Percentiles rank a stretch among this genome's conserved stretches.
Conservation (phyloP, 164 flowering plant species). For the Litsea cubeba region DNA sequence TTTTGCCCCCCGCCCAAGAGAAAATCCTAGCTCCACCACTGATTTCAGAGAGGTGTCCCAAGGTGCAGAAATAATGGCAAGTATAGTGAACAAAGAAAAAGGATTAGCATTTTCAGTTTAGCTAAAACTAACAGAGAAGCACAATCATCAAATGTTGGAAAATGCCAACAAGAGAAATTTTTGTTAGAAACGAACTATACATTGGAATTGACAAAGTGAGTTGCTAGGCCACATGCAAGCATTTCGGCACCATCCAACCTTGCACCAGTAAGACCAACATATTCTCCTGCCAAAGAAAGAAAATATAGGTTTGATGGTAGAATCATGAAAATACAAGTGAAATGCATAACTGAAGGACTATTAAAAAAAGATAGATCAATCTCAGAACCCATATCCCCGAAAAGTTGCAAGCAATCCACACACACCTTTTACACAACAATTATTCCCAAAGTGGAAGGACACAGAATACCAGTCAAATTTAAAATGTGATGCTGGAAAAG, state of each 20-base stretch:
- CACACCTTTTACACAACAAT: too few relatives aligned
- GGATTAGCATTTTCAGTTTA: background rate
- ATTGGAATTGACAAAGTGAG: constrained; percentile 72
- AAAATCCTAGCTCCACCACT: too few relatives aligned
- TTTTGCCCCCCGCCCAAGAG: too few relatives aligned
- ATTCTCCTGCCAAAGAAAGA: constrained; percentile 59
- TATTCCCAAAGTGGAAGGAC: too few relatives aligned
- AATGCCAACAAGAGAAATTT: background rate
- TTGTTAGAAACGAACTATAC: constrained; percentile 31
- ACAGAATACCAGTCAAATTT: too few relatives aligned
- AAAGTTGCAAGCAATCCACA: too few relatives aligned
- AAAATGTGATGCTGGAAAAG: background rate
- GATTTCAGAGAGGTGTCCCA: too few relatives aligned
- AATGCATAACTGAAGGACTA: background rate
- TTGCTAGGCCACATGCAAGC: constrained; percentile 96
- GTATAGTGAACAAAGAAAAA: background rate
- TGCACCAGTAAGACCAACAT: constrained; percentile 89
- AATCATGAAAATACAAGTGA: background rate
- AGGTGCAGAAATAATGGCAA: too few relatives aligned
- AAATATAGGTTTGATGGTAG: background rate
- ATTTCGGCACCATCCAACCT: constrained; percentile 93
- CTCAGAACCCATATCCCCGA: too few relatives aligned
- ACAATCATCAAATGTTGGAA: background rate
- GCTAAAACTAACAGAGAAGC: background rate
- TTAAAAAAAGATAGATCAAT: too few relatives aligned